phyloP scores from a whole-genome alignment of 768 basidiomycete species.

The Clitopilus hobsonii region DNA sequence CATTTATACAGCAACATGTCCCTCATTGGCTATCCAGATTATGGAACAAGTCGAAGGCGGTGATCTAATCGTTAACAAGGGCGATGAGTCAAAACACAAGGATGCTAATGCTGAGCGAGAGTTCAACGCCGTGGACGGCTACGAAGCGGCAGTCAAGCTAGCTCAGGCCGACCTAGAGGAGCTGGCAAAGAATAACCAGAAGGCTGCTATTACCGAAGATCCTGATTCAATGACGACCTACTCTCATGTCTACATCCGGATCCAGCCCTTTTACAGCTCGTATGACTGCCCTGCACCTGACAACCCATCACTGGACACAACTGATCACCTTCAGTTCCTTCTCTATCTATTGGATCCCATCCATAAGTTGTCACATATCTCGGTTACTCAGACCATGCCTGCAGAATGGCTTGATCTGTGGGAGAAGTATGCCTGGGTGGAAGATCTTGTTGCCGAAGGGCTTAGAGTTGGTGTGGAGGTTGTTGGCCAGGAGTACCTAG shows the following conservation, averaged over 20 bases:
- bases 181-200: constrained; percentile 58
- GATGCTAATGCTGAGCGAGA: constrained; percentile 54
- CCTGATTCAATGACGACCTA: constrained; percentile 63
- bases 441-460: constrained; percentile 87
- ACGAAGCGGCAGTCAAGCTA: constrained; percentile 79
- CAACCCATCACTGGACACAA: constrained; percentile 27
- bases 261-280: constrained; percentile 78
- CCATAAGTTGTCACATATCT: constrained; percentile 72
- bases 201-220: constrained; percentile 29
- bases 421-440: constrained; percentile 95
- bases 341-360: constrained; percentile 72
- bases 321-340: constrained; percentile 62
- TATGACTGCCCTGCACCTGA: constrained; percentile 38
- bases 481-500: constrained; percentile 88
- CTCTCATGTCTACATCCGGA: constrained; percentile 87
- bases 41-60: constrained; percentile 95
- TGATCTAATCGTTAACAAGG: constrained; percentile 83
- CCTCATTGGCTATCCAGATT: constrained; percentile 41
- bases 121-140: constrained; percentile 78
- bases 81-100: constrained; percentile 71
- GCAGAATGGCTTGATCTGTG: constrained; percentile 84
- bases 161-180: constrained; percentile 85
- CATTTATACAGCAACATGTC: background rate
- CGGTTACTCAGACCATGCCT: constrained; percentile 81
- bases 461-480: constrained; percentile 84